Conservation (phyloP, 495 filamentous ascomycete genomes). For the Podospora australis region DNA sequence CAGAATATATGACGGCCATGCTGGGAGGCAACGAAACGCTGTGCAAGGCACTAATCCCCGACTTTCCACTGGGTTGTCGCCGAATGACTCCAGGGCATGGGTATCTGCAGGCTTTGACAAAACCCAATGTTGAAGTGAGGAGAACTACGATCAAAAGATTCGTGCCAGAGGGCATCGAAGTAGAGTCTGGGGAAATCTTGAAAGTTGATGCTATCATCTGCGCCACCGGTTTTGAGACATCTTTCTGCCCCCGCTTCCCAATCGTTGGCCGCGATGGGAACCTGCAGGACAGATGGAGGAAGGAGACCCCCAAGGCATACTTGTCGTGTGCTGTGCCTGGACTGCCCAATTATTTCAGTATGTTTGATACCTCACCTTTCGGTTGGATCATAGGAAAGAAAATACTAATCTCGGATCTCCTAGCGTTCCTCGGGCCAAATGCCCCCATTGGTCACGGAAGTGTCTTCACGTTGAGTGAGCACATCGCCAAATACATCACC, state of each 20-base stretch:
- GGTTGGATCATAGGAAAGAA: background rate
- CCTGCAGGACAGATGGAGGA: slow-evolving; percentile 35
- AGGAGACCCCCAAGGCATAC: slow-evolving; percentile 35
- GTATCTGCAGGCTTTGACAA: slow-evolving; percentile 57
- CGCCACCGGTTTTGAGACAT: slow-evolving; percentile 61
- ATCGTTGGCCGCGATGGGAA: slow-evolving; percentile 49
- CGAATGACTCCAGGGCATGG: slow-evolving; percentile 63
- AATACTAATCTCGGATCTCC: slow-evolving; percentile 12
- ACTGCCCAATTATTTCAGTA: slow-evolving; percentile 46
- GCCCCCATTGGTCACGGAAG: slow-evolving; percentile 44
- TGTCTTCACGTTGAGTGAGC: slow-evolving; percentile 42
- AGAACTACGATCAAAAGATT: slow-evolving; percentile 50
- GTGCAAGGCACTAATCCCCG: slow-evolving; percentile 53
- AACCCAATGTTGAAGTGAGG: slow-evolving; percentile 56
- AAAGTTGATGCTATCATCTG: slow-evolving; percentile 61
- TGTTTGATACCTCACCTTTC: slow-evolving; percentile 8
- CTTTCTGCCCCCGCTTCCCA: slow-evolving; percentile 56
- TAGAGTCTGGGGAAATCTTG: slow-evolving; percentile 48
- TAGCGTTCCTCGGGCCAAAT: slow-evolving; percentile 44
- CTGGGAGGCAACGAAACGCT: slow-evolving; percentile 34
- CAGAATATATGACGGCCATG: slow-evolving; percentile 41
- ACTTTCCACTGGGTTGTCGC: slow-evolving; percentile 59
- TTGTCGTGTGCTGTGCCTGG: slow-evolving; percentile 40
- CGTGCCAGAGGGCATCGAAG: slow-evolving; percentile 53
- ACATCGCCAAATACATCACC: slow-evolving; percentile 42